Evolutionary conservation across 305 asterid genomes (phyloP).

Genomic region (Fraxinus platypoda): DNA sequence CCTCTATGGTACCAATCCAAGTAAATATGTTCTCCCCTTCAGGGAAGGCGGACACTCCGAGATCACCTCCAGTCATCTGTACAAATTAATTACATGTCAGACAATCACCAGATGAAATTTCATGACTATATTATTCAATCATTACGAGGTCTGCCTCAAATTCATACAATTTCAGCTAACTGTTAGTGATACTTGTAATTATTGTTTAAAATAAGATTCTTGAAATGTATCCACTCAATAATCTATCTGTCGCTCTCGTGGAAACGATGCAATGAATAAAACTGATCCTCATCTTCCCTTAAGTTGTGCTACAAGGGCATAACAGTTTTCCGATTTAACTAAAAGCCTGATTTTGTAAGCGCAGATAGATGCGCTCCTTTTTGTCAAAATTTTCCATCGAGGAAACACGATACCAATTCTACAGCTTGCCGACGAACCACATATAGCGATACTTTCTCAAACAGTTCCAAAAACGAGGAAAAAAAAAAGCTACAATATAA

Average conservation of each 20-base stretch:
- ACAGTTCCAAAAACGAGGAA: neutral
- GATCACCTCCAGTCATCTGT: conserved; percentile 64
- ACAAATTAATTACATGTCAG: conserved; percentile 1
- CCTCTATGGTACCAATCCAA: conserved; percentile 73
- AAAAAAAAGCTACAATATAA: neutral
- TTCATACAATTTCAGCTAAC: neutral
- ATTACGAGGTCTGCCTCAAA: neutral
- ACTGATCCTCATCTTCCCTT: neutral
- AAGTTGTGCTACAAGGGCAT: neutral
- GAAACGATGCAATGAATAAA: neutral
- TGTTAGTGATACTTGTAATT: neutral
- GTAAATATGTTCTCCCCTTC: conserved; percentile 71
- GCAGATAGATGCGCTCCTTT: neutral
- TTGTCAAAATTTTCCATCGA: neutral
- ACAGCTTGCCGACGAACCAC: neutral
- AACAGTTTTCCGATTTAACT: neutral
- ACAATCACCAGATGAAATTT: neutral
- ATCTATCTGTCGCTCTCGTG: neutral
- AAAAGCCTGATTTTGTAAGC: neutral
- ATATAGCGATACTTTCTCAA: neutral
- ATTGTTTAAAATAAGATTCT: neutral
- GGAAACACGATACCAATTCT: neutral
- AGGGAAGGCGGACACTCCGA: conserved; percentile 77
- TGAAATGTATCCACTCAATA: neutral
- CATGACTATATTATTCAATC: neutral